Evolutionary conservation across 2,329 filamentous ascomycete genomes (phyloP), one percentile per base, ranked within the genome.

Genomic region (Neonectria ditissima): DNA sequence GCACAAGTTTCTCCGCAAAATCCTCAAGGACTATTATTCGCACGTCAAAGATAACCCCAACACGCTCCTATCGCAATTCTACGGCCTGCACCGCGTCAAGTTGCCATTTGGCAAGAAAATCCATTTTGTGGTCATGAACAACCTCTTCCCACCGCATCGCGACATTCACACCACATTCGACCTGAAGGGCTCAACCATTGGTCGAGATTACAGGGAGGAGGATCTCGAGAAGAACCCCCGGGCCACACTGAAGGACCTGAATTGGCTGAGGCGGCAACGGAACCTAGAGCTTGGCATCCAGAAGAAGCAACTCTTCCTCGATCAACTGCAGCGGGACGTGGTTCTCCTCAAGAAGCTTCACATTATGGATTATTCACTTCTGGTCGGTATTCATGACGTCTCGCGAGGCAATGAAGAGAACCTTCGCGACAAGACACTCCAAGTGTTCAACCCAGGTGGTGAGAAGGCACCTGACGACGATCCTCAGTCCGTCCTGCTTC

Each of bases 111-210:
- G 96, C 66, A 91, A 95, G 76, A 99, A 99, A 82, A 97, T 98
- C 59, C 96, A 99, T 80, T 99, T 99, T 73, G 96, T 99, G 64
- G 94, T 99, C 76, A 99, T 99, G 96, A 99, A 99, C 84, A 99
- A 99, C 78, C 87, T 99, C 16, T 99, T 99, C 75, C 96, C 96
- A 13, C 95, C 96, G 7, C 96, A 99, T 80, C 89, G 95, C 71
- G 96, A 99, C 78, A 98, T 99, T 65, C 96, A 99, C 81, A 90
- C 93, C 75, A 99, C 94, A 3, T 99, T 97, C 75, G 96, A 99
- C 78, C 80, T 99, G 71, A 99, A 99, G 81, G 96, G 96, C 9
- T 98, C 96, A 7, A 98, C 95, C 0, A 89, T 98, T 69, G 96
- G 96, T 14, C 89, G 96, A 75, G 93, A 98, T 78, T 95, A 96